Conservation (phyloP, 768 basidiomycete species). For the Leccinum subgranulosum region DNA sequence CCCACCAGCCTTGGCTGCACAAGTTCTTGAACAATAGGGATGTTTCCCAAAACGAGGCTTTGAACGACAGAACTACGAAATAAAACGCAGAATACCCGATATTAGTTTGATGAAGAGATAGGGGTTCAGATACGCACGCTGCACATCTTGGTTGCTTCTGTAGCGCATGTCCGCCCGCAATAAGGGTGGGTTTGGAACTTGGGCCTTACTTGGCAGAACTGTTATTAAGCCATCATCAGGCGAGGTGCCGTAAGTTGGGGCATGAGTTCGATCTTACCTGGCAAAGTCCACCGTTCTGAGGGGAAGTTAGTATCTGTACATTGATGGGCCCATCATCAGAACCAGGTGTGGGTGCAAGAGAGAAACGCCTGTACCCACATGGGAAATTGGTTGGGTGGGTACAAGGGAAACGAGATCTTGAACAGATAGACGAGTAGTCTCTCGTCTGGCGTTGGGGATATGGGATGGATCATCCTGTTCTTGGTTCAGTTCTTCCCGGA, state of each 20-base stretch:
- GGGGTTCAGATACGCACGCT: constrained; percentile 17
- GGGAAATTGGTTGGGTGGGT: constrained; percentile 3
- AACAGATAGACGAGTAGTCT: constrained; percentile 29
- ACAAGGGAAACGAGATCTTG: constrained; percentile 30
- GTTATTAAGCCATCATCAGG: constrained; percentile 25
- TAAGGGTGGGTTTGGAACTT: constrained; percentile 59
- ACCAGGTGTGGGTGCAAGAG: neutral
- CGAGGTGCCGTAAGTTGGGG: neutral
- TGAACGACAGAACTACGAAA: constrained; percentile 25
- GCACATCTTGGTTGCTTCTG: constrained; percentile 37
- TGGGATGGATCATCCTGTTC: constrained; percentile 25
- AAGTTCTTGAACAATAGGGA: constrained; percentile 33
- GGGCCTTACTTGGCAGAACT: constrained; percentile 54
- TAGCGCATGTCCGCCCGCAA: constrained; percentile 64
- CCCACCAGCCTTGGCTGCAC: constrained; percentile 24
- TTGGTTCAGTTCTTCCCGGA: constrained; percentile 52
- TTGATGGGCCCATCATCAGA: neutral
- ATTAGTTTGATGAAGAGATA: constrained; percentile 3
- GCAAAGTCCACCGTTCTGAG: constrained; percentile 23
- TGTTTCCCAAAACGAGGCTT: constrained; percentile 34
- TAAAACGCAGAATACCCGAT: neutral
- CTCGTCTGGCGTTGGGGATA: constrained; percentile 27
- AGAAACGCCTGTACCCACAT: constrained; percentile 3
- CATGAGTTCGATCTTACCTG: constrained; percentile 21
- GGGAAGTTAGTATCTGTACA: constrained; percentile 2